phyloP scores from a whole-genome alignment of 1,284 basidiomycete species.

The Thelephora terrestris region DNA sequence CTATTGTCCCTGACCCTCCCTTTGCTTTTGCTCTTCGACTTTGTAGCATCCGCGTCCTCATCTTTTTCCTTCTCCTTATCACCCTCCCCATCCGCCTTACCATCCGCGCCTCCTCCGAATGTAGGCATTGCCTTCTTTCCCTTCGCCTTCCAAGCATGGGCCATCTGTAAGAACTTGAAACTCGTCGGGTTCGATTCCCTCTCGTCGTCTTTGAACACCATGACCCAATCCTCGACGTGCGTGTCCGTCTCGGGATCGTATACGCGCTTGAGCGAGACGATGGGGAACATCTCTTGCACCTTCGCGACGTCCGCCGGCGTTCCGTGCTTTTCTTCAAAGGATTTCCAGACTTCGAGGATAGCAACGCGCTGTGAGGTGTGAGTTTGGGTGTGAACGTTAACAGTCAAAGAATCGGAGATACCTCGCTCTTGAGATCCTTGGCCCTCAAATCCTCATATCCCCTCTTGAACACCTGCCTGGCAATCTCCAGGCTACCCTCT shows the following conservation, averaged over 20 bases:
- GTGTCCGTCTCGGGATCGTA: constrained; percentile 79
- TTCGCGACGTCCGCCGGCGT: constrained; percentile 57
- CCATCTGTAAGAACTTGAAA: constrained; percentile 91
- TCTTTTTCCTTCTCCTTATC: constrained; percentile 6
- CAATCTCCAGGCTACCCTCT: constrained; percentile 43
- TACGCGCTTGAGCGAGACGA: constrained; percentile 77
- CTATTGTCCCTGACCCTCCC: constrained; percentile 5
- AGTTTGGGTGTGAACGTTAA: constrained; percentile 3
- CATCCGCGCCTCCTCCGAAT: background rate
- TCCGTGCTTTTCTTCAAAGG: constrained; percentile 78
- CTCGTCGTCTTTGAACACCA: constrained; percentile 93
- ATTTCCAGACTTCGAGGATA: constrained; percentile 88
- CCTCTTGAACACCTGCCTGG: constrained; percentile 72
- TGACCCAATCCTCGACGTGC: constrained; percentile 87
- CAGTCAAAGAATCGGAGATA: constrained; percentile 24
- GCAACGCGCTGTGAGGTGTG: constrained; percentile 59
- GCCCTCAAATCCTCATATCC: constrained; percentile 79
- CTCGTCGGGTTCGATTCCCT: constrained; percentile 83
- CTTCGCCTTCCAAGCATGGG: constrained; percentile 76
- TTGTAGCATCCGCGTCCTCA: constrained; percentile 6
- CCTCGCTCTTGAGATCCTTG: constrained; percentile 80
- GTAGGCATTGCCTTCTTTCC: constrained; percentile 13
- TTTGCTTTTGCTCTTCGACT: constrained; percentile 1
- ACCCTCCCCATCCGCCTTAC: constrained; percentile 1
- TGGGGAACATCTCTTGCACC: constrained; percentile 86